phyloP scores from a whole-genome alignment of 164 flowering plant species.

The Taxillus chinensis region DNA sequence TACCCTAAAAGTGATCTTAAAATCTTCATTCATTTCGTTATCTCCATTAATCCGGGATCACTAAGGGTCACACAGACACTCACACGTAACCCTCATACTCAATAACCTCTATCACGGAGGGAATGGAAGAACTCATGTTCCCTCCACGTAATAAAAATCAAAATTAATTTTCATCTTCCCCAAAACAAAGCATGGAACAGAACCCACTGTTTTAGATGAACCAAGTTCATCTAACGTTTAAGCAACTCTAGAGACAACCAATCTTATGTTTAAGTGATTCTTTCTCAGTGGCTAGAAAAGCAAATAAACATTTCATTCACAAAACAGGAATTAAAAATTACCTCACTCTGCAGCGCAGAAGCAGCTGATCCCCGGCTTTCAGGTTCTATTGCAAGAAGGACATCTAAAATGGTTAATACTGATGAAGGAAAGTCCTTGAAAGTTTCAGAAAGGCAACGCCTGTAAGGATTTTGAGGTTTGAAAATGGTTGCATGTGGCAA shows the following conservation, averaged over 20 bases:
- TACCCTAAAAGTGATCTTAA: no score
- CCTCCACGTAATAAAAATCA: no score
- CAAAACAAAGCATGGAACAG: no score
- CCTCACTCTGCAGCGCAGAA: constrained; percentile 71
- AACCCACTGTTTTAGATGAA: no score
- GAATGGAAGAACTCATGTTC: no score
- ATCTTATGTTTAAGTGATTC: no score
- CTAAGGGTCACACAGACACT: neutral
- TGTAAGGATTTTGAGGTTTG: constrained; percentile 78
- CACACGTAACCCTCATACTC: neutral
- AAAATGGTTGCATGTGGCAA: constrained; percentile 78
- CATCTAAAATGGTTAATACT: constrained; percentile 57
- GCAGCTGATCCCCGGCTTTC: constrained; percentile 58
- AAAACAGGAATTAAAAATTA: constrained; percentile 14
- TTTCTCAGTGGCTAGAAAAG: no score
- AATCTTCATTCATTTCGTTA: neutral
- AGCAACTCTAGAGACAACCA: no score
- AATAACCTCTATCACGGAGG: neutral
- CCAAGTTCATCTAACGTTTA: no score
- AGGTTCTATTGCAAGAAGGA: constrained; percentile 78
- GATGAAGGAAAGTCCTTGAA: constrained; percentile 71
- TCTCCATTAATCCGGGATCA: neutral
- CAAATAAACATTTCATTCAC: no score
- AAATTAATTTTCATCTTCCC: no score
- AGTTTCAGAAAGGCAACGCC: constrained; percentile 55